Evolutionary conservation across 345 rosid species (phyloP).

Genomic region (Populus ilicifolia): DNA sequence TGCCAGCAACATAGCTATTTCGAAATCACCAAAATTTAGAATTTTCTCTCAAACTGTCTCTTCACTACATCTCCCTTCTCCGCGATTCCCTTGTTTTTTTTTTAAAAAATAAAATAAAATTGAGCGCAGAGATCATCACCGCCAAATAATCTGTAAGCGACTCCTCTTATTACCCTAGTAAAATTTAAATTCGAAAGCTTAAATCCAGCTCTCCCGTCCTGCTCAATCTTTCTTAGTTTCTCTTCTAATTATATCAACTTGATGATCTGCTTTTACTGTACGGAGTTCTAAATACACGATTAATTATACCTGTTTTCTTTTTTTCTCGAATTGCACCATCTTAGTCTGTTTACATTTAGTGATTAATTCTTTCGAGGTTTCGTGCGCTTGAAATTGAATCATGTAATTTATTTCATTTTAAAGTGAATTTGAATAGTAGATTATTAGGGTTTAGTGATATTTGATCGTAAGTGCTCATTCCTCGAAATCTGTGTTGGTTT

Average conservation of each 20-base stretch:
- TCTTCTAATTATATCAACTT: not conserved
- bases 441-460: not conserved
- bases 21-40: not conserved
- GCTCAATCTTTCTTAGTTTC: not conserved
- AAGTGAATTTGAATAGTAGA: not conserved
- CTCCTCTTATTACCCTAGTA: not conserved
- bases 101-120: not conserved
- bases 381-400: not conserved
- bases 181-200: not conserved
- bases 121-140: not conserved
- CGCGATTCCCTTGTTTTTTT: not conserved
- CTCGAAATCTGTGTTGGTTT: not conserved
- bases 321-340: not conserved
- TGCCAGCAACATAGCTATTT: not conserved
- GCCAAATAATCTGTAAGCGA: not conserved
- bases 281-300: not conserved
- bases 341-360: not conserved
- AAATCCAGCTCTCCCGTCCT: not conserved
- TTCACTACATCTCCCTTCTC: not conserved
- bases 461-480: not conserved
- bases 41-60: not conserved
- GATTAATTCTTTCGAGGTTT: not conserved
- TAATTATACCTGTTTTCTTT: not conserved
- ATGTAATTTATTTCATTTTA: not conserved
- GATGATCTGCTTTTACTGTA: not conserved